phyloP scores from a whole-genome alignment of 2,329 filamentous ascomycete genomes.

The Chrysosporium queenslandicum region DNA sequence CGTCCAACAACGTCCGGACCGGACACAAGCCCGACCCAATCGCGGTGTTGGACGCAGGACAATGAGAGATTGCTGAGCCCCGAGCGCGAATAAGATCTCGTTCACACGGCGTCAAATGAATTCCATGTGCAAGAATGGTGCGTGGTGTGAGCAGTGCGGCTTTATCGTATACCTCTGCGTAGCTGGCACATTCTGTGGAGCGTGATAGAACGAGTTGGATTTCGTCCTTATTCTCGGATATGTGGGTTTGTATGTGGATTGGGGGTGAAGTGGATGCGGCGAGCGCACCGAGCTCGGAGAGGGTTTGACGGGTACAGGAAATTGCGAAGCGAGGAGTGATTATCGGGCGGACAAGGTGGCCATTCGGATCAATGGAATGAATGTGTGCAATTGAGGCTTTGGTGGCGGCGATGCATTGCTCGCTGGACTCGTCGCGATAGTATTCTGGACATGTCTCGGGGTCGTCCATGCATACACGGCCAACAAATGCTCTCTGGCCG shows the following conservation, averaged over 20 bases:
- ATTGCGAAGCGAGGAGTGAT: conserved; percentile 61
- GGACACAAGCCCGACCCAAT: conserved; percentile 69
- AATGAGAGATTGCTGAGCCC: conserved; percentile 65
- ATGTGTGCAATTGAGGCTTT: conserved; percentile 56
- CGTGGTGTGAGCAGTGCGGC: conserved; percentile 57
- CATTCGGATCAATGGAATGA: conserved; percentile 52
- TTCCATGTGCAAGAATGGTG: conserved; percentile 76
- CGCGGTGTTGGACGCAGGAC: conserved; percentile 74
- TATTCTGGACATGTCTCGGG: conserved; percentile 55
- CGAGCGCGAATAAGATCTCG: conserved; percentile 52
- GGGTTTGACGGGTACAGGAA: conserved; percentile 44
- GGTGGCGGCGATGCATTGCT: conserved; percentile 48
- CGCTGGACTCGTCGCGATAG: conserved; percentile 64
- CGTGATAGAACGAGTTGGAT: conserved; percentile 57
- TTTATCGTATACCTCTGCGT: conserved; percentile 70
- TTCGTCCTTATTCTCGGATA: conserved; percentile 73
- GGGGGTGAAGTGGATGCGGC: conserved; percentile 54
- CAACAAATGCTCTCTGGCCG: conserved; percentile 84
- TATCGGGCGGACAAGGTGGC: conserved; percentile 59
- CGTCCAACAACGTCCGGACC: conserved; percentile 63
- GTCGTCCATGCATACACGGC: conserved; percentile 90
- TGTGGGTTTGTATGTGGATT: conserved; percentile 65
- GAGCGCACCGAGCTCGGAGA: conserved; percentile 55
- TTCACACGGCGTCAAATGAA: conserved; percentile 64
- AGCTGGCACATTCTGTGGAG: conserved; percentile 56